Evolutionary conservation across 2,329 filamentous ascomycete genomes (phyloP), one percentile per base, ranked within the genome.

Genomic region (Atkinsonella texensis): DNA sequence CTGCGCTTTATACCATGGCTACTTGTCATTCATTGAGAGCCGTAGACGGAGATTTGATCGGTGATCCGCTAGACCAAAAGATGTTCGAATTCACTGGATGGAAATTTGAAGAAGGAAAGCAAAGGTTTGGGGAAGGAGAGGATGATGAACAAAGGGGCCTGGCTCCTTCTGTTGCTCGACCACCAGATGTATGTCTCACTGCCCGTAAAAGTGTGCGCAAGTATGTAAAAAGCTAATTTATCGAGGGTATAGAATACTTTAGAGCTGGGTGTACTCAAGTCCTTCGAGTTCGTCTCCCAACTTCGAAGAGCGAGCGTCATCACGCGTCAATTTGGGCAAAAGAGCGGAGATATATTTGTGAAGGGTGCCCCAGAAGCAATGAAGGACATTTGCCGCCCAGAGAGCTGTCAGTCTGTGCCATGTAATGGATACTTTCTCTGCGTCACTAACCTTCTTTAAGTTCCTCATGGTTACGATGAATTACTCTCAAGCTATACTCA

Each of bases 41-140:
- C 11, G 84, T 98, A 15, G 90, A 97, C 55, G 85, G 81, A 46
- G 89, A 96, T 63, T 78, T 97, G 41, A 77, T 98, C 35, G 93
- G 93, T 1, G 93, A 98, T 62, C 93, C 94, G 4, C 74, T 98
- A 1, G 93, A 98, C 65, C 75, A 96, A 52, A 97, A 97, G 65
- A 98, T 98, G 93, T 98, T 98, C 64, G 85, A 95, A 57, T 98
- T 95, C 59, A 97, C 93, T 0, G 79, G 80, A 6, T 98, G 93
- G 93, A 79, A 81, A 3, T 98, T 88, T 59, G 87, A 95, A 64
- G 93, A 98, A 71, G 89, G 89, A 2, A 83, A 83, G 45, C 83
- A 90, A 58, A 76, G 77, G 49, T 69, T 75, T 23, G 78, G 76
- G 31, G 80, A 80, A 49, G 75, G 75, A 42, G 81, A 86, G 48